Conservation (phyloP, 768 basidiomycete species). For the Leccinum arenicola region DNA sequence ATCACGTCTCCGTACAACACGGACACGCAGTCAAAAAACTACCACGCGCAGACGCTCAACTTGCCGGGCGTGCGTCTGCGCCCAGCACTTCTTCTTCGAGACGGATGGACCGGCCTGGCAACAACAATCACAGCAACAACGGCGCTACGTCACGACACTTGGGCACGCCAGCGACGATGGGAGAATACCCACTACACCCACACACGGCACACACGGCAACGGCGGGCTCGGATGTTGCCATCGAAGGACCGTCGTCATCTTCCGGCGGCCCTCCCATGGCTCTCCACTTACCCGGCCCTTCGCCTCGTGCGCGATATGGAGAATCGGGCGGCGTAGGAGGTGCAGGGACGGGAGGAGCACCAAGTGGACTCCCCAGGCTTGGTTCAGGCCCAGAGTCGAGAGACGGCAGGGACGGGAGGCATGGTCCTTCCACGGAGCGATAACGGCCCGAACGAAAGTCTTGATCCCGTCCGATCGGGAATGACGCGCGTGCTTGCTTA, state of each 20-base stretch:
- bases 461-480: background rate
- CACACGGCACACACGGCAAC: constrained; percentile 15
- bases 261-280: constrained; percentile 27
- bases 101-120: constrained; percentile 34
- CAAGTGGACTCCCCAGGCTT: constrained; percentile 13
- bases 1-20: constrained; percentile 41
- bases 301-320: constrained; percentile 34
- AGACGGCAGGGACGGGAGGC: constrained; percentile 29
- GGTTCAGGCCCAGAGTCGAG: constrained; percentile 36
- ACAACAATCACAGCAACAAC: background rate
- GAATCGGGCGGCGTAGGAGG: constrained; percentile 28
- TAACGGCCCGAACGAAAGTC: constrained; percentile 11
- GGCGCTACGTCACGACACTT: background rate
- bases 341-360: background rate
- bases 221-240: constrained; percentile 27
- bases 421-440: constrained; percentile 29
- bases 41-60: constrained; percentile 71
- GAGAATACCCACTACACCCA: constrained; percentile 15
- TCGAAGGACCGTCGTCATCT: constrained; percentile 24
- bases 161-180: constrained; percentile 21
- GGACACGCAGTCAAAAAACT: constrained; percentile 66
- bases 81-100: constrained; percentile 36
- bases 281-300: constrained; percentile 32
- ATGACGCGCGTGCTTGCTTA: background rate
- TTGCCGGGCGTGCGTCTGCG: constrained; percentile 78